These are phyloP conservation scores for Podospora tetraspora DNA, from an alignment of 495 filamentous ascomycete species.

Conservation along the genomic window DNA sequence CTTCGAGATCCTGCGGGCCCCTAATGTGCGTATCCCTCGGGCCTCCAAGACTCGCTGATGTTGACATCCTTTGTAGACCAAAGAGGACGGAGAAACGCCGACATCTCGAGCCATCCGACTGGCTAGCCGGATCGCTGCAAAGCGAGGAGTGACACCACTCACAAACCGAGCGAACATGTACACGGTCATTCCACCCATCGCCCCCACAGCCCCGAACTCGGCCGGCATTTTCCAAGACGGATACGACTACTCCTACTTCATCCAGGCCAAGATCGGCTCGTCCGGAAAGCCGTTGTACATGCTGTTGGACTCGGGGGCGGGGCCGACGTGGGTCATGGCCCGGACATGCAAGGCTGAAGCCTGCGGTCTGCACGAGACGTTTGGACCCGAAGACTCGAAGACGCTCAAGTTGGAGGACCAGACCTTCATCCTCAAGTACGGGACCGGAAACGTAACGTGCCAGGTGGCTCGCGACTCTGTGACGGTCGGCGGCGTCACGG, in stretches of 20 bases:
- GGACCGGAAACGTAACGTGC: constrained; percentile 64
- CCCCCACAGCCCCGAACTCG: constrained; percentile 51
- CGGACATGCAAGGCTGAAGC: constrained; percentile 54
- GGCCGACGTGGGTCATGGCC: constrained; percentile 74
- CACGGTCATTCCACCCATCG: constrained; percentile 49
- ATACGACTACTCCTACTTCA: constrained; percentile 73
- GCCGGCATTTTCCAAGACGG: constrained; percentile 69
- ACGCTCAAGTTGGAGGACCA: constrained; percentile 45
- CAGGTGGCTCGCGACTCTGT: constrained; percentile 57
- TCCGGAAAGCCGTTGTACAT: constrained; percentile 59
- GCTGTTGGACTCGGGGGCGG: constrained; percentile 73
- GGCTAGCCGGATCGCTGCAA: constrained; percentile 14
- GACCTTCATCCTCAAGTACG: constrained; percentile 60
- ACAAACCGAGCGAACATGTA: constrained; percentile 44
- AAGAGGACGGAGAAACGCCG: constrained; percentile 6
- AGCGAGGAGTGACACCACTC: neutral
- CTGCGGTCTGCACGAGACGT: constrained; percentile 62
- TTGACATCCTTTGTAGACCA: constrained; percentile 16
- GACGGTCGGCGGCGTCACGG: constrained; percentile 56
- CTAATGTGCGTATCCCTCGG: constrained; percentile 17
- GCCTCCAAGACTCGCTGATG: neutral
- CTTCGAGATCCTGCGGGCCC: constrained; percentile 2
- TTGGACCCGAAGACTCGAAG: constrained; percentile 55
- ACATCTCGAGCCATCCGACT: constrained; percentile 16
- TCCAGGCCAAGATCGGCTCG: constrained; percentile 61